These are phyloP conservation scores for Sordariomycetes sp. DNA, from an alignment of 2,329 filamentous ascomycete species.

Conservation along the genomic window DNA sequence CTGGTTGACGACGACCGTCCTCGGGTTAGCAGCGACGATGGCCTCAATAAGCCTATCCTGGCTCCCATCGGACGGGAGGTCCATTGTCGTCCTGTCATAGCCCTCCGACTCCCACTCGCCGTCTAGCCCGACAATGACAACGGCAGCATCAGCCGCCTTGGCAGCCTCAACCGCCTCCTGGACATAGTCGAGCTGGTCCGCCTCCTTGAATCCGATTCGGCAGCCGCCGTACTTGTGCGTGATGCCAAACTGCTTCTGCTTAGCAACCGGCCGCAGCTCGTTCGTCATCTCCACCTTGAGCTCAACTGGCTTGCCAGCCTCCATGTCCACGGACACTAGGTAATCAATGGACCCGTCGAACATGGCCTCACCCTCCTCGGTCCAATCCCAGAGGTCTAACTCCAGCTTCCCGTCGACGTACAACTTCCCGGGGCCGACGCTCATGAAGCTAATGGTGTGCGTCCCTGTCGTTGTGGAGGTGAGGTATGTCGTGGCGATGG, in stretches of 20 bases:
- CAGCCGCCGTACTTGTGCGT: slow-evolving; percentile 59
- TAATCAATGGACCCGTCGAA: slow-evolving; percentile 56
- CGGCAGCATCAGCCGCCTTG: slow-evolving; percentile 48
- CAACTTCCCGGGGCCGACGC: slow-evolving; percentile 49
- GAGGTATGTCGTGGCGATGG: slow-evolving; percentile 45
- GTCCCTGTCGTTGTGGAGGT: slow-evolving; percentile 44
- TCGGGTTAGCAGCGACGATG: slow-evolving; percentile 47
- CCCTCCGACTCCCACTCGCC: slow-evolving; percentile 67
- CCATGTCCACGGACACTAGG: slow-evolving; percentile 44
- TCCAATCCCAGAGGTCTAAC: slow-evolving; percentile 58
- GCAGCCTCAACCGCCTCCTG: slow-evolving; percentile 51
- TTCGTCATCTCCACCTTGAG: slow-evolving; percentile 53
- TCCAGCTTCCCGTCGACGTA: slow-evolving; percentile 45
- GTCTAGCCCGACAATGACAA: slow-evolving; percentile 57
- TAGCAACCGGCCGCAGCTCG: slow-evolving; percentile 46
- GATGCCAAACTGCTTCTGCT: slow-evolving; percentile 41
- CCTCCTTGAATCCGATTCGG: slow-evolving; percentile 57
- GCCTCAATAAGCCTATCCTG: slow-evolving; percentile 51
- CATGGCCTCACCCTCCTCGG: slow-evolving; percentile 56
- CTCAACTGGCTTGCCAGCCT: slow-evolving; percentile 44
- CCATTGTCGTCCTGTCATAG: slow-evolving; percentile 60
- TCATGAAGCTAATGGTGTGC: slow-evolving; percentile 56
- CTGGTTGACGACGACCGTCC: slow-evolving; percentile 56
- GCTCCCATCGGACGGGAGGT: slow-evolving; percentile 46
- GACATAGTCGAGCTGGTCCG: slow-evolving; percentile 48